Percentiles rank a stretch among this genome's conserved stretches.
Conservation (phyloP, 257 asterid genomes). For the Scutellaria galericulata region DNA sequence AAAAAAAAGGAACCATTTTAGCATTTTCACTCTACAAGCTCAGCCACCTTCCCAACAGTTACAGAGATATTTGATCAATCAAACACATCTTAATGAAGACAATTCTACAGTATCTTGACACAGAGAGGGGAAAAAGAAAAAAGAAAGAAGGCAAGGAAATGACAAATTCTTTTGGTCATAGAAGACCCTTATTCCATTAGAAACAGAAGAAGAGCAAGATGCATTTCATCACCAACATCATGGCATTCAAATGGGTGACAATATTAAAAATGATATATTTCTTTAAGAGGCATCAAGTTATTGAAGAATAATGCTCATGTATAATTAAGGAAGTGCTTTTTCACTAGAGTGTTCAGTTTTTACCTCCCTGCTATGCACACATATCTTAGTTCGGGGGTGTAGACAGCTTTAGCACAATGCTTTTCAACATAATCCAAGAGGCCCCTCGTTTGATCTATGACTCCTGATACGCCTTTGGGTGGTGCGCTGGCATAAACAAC, state of each 20-base stretch:
- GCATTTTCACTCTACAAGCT: neutral
- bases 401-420: slow-evolving; percentile 80
- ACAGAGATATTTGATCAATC: too few relatives aligned
- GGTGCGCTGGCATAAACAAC: slow-evolving; percentile 61
- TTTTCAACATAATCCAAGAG: slow-evolving; percentile 84
- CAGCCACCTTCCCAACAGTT: too few relatives aligned
- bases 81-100: too few relatives aligned
- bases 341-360: slow-evolving; percentile 27
- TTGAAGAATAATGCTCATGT: neutral
- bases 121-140: too few relatives aligned
- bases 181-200: too few relatives aligned
- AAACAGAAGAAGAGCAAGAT: too few relatives aligned
- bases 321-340: neutral
- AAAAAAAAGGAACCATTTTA: neutral
- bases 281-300: neutral
- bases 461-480: slow-evolving; percentile 91
- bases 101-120: too few relatives aligned
- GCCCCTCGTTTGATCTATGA: slow-evolving; percentile 93
- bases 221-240: too few relatives aligned
- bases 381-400: slow-evolving; percentile 79
- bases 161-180: too few relatives aligned
- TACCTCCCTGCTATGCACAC: slow-evolving; percentile 98
- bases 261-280: neutral
- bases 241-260: too few relatives aligned
- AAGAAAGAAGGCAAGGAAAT: too few relatives aligned